Evolutionary conservation across 2,329 filamentous ascomycete species (phyloP), one percentile per base, ranked within the genome.

Genomic region (Coniochaeta sp.): DNA sequence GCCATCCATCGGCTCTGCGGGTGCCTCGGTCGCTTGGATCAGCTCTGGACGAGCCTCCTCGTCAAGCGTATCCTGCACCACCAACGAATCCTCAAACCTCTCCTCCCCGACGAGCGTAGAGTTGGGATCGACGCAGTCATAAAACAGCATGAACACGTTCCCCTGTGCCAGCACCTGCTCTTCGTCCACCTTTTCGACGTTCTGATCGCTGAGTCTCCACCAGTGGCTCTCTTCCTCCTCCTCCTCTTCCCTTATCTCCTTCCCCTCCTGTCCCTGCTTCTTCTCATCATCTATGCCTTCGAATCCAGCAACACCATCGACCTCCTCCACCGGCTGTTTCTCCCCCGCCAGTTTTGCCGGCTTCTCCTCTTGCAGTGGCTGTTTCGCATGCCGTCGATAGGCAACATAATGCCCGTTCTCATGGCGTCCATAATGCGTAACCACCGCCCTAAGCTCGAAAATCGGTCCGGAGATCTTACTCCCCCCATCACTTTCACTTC

Each of bases 401-500:
- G 90, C 95, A 33, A 96, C 84, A 60, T 99, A 97, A 69, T 99
- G 94, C 0, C 94, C 94, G 60, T 95, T 96, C 56, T 96, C 91
- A 65, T 97, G 94, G 28, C 87, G 79, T 4, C 94, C 94, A 55
- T 87, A 89, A 64, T 97, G 94, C 1, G 90, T 94, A 9, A 97
- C 81, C 0, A 92, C 87, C 27, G 91, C 90, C 50, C 87, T 82
- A 14, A 97, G 74, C 62, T 89, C 82, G 65, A 95, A 97, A 1
- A 85, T 73, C 26, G 75, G 76, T 3, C 82, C 81, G 0, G 71
- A 71, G 8, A 81, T 69, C 54, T 72, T 76, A 2, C 80, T 83
- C 8, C 72, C 69, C 3, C 63, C 63, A 33, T 67, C 59, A 45
- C 75, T 73, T n/a, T n/a, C n/a, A 16, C 10, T 22, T 4, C 79